A percentile compares a stretch with the other conserved stretches of the same genome.
These are phyloP conservation scores for Coniochaeta sp. DNA, from an alignment of 2,329 filamentous ascomycete genomes.

Conservation along the genomic window DNA sequence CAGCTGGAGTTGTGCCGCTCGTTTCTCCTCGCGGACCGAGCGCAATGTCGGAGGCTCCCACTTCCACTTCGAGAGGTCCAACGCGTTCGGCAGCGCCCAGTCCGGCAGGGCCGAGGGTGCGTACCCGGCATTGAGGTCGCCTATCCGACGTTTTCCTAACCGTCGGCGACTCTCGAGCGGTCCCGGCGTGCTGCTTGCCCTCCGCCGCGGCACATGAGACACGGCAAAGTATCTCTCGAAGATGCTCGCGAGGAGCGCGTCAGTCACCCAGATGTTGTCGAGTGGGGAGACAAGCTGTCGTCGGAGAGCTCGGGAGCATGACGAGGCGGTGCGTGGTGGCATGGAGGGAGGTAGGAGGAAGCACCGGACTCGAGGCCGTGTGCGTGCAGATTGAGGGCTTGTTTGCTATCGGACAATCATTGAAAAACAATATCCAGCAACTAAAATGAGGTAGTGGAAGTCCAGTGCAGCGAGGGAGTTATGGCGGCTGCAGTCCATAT, in stretches of 20 bases:
- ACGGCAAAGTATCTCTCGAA: slow-evolving; percentile 38
- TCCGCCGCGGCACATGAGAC: slow-evolving; percentile 19
- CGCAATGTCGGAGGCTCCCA: slow-evolving; percentile 41
- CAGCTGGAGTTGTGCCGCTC: background rate
- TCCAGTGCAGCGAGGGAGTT: background rate
- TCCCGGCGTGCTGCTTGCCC: slow-evolving; percentile 36
- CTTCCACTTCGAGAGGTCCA: slow-evolving; percentile 38
- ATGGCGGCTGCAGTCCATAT: background rate
- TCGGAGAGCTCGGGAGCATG: slow-evolving; percentile 41
- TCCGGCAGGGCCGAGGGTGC: slow-evolving; percentile 27
- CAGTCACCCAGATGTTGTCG: slow-evolving; percentile 52
- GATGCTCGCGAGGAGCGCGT: slow-evolving; percentile 43
- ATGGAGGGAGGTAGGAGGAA: slow-evolving; percentile 21
- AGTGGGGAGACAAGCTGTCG: slow-evolving; percentile 27
- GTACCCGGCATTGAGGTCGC: slow-evolving; percentile 36
- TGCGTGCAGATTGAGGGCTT: background rate
- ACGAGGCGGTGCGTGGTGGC: slow-evolving; percentile 35
- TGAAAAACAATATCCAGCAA: background rate
- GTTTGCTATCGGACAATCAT: background rate
- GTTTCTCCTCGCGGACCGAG: background rate
- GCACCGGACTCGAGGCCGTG: background rate
- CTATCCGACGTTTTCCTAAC: slow-evolving; percentile 46
- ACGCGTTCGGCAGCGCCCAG: slow-evolving; percentile 39
- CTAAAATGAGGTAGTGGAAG: background rate
- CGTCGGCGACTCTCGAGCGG: slow-evolving; percentile 49